Percentiles rank a stretch among this genome's conserved stretches.
Conservation (phyloP, 2,329 filamentous ascomycete genomes). For the Diaporthe citriasiana region DNA sequence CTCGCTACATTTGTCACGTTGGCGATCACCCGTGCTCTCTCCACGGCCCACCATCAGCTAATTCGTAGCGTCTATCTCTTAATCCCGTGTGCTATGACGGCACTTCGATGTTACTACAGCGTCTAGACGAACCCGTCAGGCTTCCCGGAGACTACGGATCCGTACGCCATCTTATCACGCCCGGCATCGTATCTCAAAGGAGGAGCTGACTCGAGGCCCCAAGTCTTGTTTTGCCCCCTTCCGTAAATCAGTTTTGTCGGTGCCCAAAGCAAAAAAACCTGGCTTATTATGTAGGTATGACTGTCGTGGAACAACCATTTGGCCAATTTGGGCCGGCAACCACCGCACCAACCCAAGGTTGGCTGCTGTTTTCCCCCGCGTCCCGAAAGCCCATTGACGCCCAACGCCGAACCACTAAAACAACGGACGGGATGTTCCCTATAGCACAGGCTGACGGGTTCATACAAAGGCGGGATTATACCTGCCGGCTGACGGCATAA, state of each 20-base stretch:
- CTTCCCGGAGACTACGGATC: conserved; percentile 21
- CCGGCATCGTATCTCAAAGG: conserved; percentile 11
- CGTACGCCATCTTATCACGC: conserved; percentile 21
- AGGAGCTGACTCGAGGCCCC: conserved; percentile 16
- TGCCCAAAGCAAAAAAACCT: conserved; percentile 32
- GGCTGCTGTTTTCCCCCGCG: conserved; percentile 5
- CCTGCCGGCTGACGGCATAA: conserved; percentile 20
- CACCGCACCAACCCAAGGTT: conserved; percentile 10
- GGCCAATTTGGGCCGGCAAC: not conserved
- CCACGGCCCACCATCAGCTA: conserved; percentile 25
- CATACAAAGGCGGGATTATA: conserved; percentile 8
- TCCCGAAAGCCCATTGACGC: conserved; percentile 30
- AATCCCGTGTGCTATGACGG: conserved; percentile 34
- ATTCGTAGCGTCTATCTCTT: conserved; percentile 24
- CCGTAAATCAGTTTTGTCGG: conserved; percentile 1
- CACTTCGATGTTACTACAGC: conserved; percentile 13
- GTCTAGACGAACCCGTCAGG: conserved; percentile 15
- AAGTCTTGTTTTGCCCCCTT: conserved; percentile 15
- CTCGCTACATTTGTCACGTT: conserved; percentile 26
- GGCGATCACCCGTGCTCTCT: conserved; percentile 30
- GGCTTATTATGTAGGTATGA: not conserved
- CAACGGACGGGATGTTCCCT: conserved; percentile 30
- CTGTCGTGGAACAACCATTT: conserved; percentile 29
- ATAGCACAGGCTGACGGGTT: not conserved
- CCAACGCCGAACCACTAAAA: conserved; percentile 24